Conservation (phyloP, 768 basidiomycete genomes). For the Tubosaeta sp. region DNA sequence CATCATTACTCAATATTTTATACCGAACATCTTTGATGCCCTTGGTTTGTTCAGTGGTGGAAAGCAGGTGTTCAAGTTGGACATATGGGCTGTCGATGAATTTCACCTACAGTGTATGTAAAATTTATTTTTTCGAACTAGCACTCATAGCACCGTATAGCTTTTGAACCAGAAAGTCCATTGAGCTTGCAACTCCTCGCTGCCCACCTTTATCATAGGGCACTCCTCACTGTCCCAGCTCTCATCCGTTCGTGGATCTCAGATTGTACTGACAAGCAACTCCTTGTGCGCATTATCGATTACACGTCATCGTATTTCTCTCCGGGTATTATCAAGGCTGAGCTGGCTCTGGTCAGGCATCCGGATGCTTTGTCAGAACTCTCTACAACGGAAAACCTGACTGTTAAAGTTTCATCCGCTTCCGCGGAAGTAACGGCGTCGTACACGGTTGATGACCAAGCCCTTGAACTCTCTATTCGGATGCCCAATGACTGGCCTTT, state of each 20-base stretch:
- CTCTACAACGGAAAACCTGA: conserved; percentile 65
- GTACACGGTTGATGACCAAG: conserved; percentile 90
- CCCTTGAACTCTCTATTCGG: conserved; percentile 81
- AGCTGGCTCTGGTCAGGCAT: conserved; percentile 69
- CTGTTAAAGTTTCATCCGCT: conserved; percentile 67
- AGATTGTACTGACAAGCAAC: conserved; percentile 84
- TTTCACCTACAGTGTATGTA: conserved; percentile 69
- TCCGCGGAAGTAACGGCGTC: conserved; percentile 80
- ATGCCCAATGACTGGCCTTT: conserved; percentile 92
- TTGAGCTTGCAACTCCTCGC: conserved; percentile 63
- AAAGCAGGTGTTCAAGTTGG: conserved; percentile 71
- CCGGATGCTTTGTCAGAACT: conserved; percentile 52
- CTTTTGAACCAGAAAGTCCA: conserved; percentile 50
- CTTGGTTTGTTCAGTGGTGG: conserved; percentile 65
- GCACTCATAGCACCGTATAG: conserved; percentile 30
- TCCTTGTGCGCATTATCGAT: conserved; percentile 67
- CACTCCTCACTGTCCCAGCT: conserved; percentile 78
- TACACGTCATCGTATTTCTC: conserved; percentile 88
- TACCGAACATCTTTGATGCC: conserved; percentile 67
- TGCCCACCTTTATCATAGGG: conserved; percentile 86
- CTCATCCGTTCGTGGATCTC: conserved; percentile 83
- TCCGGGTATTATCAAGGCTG: conserved; percentile 78
- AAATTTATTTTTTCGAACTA: neutral
- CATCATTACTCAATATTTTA: conserved; percentile 58
- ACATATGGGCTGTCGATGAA: conserved; percentile 81